Evolutionary conservation across 768 basidiomycete genomes (phyloP).

Genomic region (Amylocystis lapponica): DNA sequence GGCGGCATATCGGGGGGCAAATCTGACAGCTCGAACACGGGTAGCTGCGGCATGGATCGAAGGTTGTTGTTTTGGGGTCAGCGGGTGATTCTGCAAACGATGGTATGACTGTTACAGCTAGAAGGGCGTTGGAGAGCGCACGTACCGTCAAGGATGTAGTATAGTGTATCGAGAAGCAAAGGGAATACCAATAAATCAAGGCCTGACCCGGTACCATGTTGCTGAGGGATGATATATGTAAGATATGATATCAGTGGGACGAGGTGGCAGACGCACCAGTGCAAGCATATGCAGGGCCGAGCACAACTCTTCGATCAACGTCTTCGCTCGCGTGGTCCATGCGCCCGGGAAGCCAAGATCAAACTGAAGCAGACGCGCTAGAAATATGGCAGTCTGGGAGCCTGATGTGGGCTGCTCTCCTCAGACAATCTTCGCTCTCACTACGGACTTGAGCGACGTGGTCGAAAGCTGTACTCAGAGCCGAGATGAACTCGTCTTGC

Average conservation of each 20-base stretch:
- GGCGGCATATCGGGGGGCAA: constrained; percentile 51
- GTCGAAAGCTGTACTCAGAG: constrained; percentile 42
- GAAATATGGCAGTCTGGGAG: constrained; percentile 44
- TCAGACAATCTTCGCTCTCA: too few species aligned
- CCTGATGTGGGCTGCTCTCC: constrained; percentile 13
- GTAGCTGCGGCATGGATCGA: constrained; percentile 64
- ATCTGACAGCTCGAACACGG: constrained; percentile 41
- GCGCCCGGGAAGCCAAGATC: constrained; percentile 55
- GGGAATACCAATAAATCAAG: constrained; percentile 56
- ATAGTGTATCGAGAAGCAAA: constrained; percentile 66
- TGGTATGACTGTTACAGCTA: background rate
- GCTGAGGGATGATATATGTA: constrained; percentile 30
- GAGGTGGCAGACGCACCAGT: constrained; percentile 9
- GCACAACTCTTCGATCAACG: constrained; percentile 38
- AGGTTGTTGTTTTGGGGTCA: constrained; percentile 46
- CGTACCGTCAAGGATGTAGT: constrained; percentile 70
- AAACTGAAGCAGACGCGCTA: constrained; percentile 69
- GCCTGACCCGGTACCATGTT: constrained; percentile 46
- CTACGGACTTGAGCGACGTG: constrained; percentile 32
- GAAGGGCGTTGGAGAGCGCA: background rate
- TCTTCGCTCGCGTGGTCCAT: constrained; percentile 51
- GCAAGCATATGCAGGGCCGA: constrained; percentile 34
- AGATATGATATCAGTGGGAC: background rate
- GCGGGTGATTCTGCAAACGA: constrained; percentile 54
- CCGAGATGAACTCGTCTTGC: constrained; percentile 53